These are phyloP conservation scores for Canavalia ensiformis DNA, from an alignment of 306 rosid genomes.

Conservation along the genomic window DNA sequence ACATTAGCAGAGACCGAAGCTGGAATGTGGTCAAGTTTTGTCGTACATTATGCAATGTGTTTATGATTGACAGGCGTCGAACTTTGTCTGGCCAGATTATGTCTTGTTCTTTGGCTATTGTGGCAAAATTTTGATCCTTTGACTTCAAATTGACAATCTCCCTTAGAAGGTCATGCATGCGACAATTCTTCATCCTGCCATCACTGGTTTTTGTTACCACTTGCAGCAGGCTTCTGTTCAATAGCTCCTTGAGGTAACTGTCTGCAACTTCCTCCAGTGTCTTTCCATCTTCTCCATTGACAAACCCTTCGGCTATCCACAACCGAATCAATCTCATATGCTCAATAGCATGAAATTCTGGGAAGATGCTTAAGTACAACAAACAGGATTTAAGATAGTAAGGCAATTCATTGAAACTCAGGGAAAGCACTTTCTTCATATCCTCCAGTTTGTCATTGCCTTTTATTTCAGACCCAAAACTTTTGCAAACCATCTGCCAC, in stretches of 20 bases:
- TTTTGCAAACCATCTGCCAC: conserved; percentile 53
- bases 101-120: conserved; percentile 58
- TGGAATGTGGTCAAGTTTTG: conserved; percentile 45
- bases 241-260: conserved; percentile 65
- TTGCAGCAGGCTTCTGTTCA: conserved; percentile 65
- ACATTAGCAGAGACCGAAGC: conserved; percentile 66
- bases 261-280: conserved; percentile 69
- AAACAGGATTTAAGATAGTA: conserved; percentile 71
- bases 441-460: conserved; percentile 54
- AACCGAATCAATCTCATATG: conserved; percentile 61
- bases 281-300: conserved; percentile 56
- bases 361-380: conserved; percentile 66
- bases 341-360: conserved; percentile 51
- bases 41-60: conserved; percentile 47
- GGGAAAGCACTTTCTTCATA: conserved; percentile 61
- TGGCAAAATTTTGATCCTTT: conserved; percentile 66
- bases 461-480: conserved; percentile 56
- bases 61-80: conserved; percentile 59
- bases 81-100: conserved; percentile 62
- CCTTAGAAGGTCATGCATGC: conserved; percentile 64
- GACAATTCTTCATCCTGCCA: conserved; percentile 56
- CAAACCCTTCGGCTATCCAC: conserved; percentile 79
- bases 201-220: conserved; percentile 55
- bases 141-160: conserved; percentile 63
- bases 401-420: conserved; percentile 72